Evolutionary conservation across 305 asterid species (phyloP).

Genomic region (Fraxinus baroniana): DNA sequence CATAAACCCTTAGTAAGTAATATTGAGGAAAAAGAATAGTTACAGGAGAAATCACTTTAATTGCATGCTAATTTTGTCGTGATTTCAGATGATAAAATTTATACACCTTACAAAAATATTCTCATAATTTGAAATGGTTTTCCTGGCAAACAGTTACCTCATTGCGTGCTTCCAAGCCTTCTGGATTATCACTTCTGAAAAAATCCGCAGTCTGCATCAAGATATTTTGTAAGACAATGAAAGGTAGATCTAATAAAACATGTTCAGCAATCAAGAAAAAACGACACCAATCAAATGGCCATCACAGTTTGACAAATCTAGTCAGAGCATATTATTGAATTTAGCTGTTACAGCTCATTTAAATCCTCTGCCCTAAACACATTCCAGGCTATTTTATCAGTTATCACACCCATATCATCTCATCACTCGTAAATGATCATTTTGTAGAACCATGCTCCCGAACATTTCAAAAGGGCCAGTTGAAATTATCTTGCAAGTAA

Average conservation of each 20-base stretch:
- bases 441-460: background rate
- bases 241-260: constrained; percentile 12
- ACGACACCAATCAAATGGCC: background rate
- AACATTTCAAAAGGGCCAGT: background rate
- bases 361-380: background rate
- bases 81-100: background rate
- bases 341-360: background rate
- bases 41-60: constrained; percentile 22
- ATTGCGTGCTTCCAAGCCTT: constrained; percentile 96
- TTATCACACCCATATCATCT: background rate
- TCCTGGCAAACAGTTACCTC: constrained; percentile 59
- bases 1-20: constrained; percentile 1
- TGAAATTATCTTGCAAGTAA: background rate
- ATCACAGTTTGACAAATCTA: constrained; percentile 1
- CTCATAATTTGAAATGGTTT: background rate
- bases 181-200: constrained; percentile 94
- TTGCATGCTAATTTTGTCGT: constrained; percentile 1
- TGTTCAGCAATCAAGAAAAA: constrained; percentile 18
- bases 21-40: constrained; percentile 4
- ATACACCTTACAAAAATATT: background rate
- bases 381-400: background rate
- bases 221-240: constrained; percentile 25
- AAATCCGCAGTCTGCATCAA: constrained; percentile 85
- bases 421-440: background rate
- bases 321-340: constrained; percentile 2